Percentiles rank a stretch among this genome's conserved stretches.
These are phyloP conservation scores for Alternaria sp. DNA, from an alignment of 2,329 filamentous ascomycete genomes.

Conservation along the genomic window DNA sequence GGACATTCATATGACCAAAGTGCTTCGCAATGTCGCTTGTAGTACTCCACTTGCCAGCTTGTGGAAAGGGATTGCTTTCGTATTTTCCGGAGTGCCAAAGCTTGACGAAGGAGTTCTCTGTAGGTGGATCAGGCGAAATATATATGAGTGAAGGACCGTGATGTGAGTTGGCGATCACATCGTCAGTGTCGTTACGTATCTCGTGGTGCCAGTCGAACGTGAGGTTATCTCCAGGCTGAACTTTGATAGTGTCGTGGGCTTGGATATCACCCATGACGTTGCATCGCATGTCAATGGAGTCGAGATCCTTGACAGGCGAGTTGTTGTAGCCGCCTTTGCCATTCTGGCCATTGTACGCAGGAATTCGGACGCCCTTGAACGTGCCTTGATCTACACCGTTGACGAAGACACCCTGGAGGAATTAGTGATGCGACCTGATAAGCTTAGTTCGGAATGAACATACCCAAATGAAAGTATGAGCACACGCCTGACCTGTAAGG, in stretches of 20 bases:
- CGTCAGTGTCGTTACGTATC: constrained; percentile 45
- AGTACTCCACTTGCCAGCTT: constrained; percentile 47
- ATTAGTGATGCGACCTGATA: neutral
- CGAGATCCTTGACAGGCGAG: constrained; percentile 52
- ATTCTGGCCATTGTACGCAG: constrained; percentile 48
- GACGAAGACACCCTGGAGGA: constrained; percentile 37
- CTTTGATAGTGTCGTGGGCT: constrained; percentile 47
- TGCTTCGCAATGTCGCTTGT: constrained; percentile 35
- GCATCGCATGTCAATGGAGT: constrained; percentile 51
- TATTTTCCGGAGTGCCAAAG: constrained; percentile 52
- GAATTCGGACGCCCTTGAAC: constrained; percentile 40
- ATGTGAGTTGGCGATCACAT: constrained; percentile 36
- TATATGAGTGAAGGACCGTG: constrained; percentile 53
- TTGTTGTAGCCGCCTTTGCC: constrained; percentile 50
- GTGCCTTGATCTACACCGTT: constrained; percentile 44
- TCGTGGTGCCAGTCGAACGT: constrained; percentile 54
- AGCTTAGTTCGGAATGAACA: neutral
- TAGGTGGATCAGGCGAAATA: constrained; percentile 51
- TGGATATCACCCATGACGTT: constrained; percentile 52
- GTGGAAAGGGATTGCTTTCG: constrained; percentile 40
- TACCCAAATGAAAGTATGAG: constrained; percentile 44
- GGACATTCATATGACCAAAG: constrained; percentile 38
- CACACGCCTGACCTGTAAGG: constrained; percentile 26
- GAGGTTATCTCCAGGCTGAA: constrained; percentile 49
- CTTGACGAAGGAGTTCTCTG: constrained; percentile 52